Evolutionary conservation across 1,284 basidiomycete species (phyloP), one percentile per base, ranked within the genome.

Genomic region (Trichosporon ovoides): DNA sequence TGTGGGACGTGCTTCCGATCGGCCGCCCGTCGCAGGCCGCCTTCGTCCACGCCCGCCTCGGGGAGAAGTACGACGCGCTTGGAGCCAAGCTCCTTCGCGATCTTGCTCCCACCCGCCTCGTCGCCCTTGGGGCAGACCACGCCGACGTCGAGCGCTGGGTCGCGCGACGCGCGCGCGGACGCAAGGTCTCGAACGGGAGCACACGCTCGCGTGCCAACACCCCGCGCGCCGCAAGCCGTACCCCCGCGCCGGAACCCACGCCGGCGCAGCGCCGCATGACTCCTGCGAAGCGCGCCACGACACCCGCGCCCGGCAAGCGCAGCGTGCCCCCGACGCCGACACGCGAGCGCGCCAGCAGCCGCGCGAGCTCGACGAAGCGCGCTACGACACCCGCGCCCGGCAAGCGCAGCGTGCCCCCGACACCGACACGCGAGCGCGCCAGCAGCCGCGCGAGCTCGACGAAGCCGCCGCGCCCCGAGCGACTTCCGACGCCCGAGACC

Each of bases 91-190:
- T 56, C 36, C 50, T 49, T 24, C 48, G 48, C 19, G 24, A 34
- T 19, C n/a, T 56, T 11, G 13, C 46, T 19, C 28, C 31, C 18
- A 28, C 48, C 10, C 36, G 50, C 13, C 55, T 56, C 28, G 36
- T 38, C 24, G 37, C 38, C 48, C 38, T 56, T n/a, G 48, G 50
- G 34, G 55, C 49, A 4, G 37, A 50, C 48, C 37, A 50, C 28
- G 37, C 50, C 18, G 55, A 56, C 37, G 18, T 20, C 14, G 55
- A 34, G 31, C 43, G 43, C 7, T 48, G 43, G 43, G 43, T 48
- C 14, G 22, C 24, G 12, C 43, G 43, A 5, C 24, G 22, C 10
- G 13, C 43, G 6, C 24, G 22, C 10, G 37, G 37, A 28, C 38
- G 28, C 4, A 31, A 31, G 28, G 28, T 31, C 28, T 31, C 28